Evolutionary conservation across 108 stramenopile genomes (phyloP), one percentile per base, ranked within the genome.

Genomic region (Conticribra weissflogii): DNA sequence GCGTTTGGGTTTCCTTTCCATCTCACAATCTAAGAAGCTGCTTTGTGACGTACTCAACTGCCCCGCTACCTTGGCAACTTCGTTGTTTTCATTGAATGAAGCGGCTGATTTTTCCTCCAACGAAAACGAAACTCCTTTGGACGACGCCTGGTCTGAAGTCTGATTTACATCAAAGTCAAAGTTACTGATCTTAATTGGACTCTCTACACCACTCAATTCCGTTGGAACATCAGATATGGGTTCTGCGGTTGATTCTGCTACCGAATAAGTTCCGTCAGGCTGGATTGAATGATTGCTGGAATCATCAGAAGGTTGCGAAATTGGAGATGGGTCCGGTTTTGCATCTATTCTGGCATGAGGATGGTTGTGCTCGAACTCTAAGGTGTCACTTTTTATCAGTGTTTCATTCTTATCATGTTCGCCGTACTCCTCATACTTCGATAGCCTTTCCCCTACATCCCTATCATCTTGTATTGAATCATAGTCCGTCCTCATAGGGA

Each of bases 401-500:
- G n/a, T 44, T 19, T 67, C 54, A 14, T 49, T 54, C 15, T 33
- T 54, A 21, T 29, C 16, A 61, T 47, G 32, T 3, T 19, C 32
- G 32, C 54, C 51, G 0, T 54, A 33, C 24, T 45, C 17, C 53
- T 27, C 52, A 23, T 0, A 30, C 0, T 8, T 45, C 29, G 50
- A 49, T 30, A 36, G 3, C 19, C 16, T 46, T 8, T 48, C 16
- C 0, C 29, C 32, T 49, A 63, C 30, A 19, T 63, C 63, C 16
- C 61, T 62, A 36, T 19, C 24, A 45, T 36, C 56, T 5, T 59
- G 34, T 0, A 64, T 32, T n/a, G 33, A 36, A 29, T 74, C 73
- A 21, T 66, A 74, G 45, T 58, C 61, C 44, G 52, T 46, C 61
- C 25, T 46, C 54, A 63, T 51, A n/a, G 48, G 59, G 23, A 55